Evolutionary conservation across 1,139 yeast species (phyloP).

Genomic region (Candida dubliniensis): DNA sequence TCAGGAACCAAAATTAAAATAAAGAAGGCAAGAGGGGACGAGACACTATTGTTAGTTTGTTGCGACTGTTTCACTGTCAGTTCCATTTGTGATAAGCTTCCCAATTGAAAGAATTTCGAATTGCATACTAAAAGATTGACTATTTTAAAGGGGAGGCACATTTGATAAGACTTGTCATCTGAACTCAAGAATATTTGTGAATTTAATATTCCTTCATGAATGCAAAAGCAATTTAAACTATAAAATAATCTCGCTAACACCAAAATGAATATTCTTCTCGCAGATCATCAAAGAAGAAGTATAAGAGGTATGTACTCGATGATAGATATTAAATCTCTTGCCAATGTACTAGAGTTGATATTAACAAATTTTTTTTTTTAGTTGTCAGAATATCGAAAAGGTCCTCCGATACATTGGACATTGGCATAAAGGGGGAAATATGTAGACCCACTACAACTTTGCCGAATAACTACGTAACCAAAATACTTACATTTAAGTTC

Average conservation of each 20-base stretch:
- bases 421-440: slow-evolving; percentile 21
- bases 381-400: slow-evolving; percentile 17
- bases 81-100: no score
- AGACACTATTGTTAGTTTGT: no score
- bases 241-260: not conserved
- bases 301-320: slow-evolving; percentile 23
- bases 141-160: no score
- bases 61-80: no score
- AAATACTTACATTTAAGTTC: slow-evolving; percentile 22
- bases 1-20: no score
- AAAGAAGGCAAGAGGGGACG: no score
- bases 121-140: no score
- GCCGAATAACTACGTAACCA: slow-evolving; percentile 20
- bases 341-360: not conserved
- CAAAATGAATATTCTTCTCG: slow-evolving; percentile 21
- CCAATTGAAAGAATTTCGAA: no score
- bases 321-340: not conserved
- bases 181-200: not conserved
- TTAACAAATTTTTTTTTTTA: slow-evolving; percentile 15
- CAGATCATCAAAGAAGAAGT: slow-evolving; percentile 22
- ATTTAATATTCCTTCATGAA: not conserved
- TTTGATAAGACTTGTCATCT: not conserved
- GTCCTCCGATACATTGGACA: slow-evolving; percentile 10
- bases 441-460: slow-evolving; percentile 16
- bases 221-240: not conserved